phyloP scores from a whole-genome alignment of 441 rosid species.

The Croton laevigatus region DNA sequence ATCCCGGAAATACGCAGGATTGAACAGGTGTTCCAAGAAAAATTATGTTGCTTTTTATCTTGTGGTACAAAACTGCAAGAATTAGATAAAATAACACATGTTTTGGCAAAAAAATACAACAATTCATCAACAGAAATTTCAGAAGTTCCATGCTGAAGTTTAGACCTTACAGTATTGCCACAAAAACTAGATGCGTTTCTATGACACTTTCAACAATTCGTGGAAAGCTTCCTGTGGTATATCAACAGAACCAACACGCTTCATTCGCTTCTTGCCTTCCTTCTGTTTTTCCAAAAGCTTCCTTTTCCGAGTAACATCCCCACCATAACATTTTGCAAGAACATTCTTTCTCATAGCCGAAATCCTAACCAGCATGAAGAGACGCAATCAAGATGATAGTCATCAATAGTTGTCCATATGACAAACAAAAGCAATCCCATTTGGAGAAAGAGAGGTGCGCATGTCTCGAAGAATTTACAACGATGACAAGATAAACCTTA shows the following conservation, averaged over 20 bases:
- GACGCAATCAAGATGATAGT: conserved; percentile 9
- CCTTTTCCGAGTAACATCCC: conserved; percentile 85
- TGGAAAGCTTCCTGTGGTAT: conserved; percentile 98
- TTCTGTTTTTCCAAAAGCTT: conserved; percentile 94
- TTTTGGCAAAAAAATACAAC: background rate
- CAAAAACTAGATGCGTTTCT: conserved; percentile 20
- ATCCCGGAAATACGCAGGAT: background rate
- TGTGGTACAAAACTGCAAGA: background rate
- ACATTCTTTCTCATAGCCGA: conserved; percentile 97
- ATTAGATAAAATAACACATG: background rate
- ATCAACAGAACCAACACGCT: conserved; percentile 94
- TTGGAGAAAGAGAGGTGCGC: background rate
- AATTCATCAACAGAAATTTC: background rate
- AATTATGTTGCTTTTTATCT: background rate
- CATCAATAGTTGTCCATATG: background rate
- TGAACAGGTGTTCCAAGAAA: background rate
- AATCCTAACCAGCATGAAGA: conserved; percentile 36
- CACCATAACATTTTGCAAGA: conserved; percentile 96
- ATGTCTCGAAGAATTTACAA: background rate
- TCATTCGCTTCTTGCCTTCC: conserved; percentile 99
- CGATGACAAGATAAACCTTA: background rate
- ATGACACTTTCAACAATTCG: conserved; percentile 82
- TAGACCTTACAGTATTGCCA: conserved; percentile 14
- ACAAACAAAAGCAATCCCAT: background rate
- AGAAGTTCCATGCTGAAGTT: background rate